These are phyloP conservation scores for Avicennia marina DNA, from an alignment of 257 asterid genomes.

Conservation along the genomic window DNA sequence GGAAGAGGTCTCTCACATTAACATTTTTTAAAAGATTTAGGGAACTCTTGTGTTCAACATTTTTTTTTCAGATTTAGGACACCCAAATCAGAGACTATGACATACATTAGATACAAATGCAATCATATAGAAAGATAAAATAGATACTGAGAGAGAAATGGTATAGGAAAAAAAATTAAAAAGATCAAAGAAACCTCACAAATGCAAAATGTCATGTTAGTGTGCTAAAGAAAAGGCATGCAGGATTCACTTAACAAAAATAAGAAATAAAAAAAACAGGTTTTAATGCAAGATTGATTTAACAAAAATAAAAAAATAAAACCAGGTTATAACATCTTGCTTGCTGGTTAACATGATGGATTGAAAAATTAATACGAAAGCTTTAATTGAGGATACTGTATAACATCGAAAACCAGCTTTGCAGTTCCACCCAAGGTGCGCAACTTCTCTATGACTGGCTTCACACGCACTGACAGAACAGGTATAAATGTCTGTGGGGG, in stretches of 20 bases:
- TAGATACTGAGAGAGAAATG: too few relatives aligned
- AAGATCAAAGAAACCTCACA: neutral
- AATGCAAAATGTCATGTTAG: slow-evolving; percentile 5
- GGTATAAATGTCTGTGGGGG: slow-evolving; percentile 99
- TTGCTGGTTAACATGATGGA: too few relatives aligned
- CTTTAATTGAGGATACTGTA: slow-evolving; percentile 76
- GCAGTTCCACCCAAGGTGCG: slow-evolving; percentile 94
- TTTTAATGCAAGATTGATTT: too few relatives aligned
- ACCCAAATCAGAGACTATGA: too few relatives aligned
- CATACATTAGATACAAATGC: too few relatives aligned
- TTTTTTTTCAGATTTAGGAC: too few relatives aligned
- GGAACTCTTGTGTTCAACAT: too few relatives aligned
- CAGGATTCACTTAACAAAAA: neutral
- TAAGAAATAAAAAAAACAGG: neutral
- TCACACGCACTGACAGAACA: slow-evolving; percentile 88
- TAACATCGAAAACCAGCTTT: slow-evolving; percentile 83
- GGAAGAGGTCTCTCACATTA: too few relatives aligned
- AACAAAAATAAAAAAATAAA: too few relatives aligned
- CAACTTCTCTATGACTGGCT: slow-evolving; percentile 80
- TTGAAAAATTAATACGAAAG: slow-evolving; percentile 6
- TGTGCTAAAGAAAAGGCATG: neutral
- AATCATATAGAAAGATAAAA: too few relatives aligned
- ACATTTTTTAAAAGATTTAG: too few relatives aligned
- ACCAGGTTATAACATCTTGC: too few relatives aligned
- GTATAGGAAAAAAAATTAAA: neutral